Conservation (phyloP, 2,329 filamentous ascomycete genomes). For the Tolypocladium cylindrosporum region DNA sequence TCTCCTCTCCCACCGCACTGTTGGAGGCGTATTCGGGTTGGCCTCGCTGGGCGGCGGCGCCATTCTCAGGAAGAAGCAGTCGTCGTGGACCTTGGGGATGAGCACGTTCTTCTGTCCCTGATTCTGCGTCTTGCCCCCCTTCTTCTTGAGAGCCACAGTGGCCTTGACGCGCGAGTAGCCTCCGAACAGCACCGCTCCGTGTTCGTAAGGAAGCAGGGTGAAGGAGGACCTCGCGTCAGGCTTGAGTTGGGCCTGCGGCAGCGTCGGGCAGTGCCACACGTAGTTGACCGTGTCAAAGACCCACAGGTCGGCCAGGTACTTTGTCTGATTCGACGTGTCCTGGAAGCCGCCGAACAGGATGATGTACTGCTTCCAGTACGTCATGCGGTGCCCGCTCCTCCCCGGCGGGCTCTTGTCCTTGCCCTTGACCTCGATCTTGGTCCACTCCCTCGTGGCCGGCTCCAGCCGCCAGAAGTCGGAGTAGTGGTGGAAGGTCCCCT, state of each 20-base stretch:
- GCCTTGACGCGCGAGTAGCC: constrained; percentile 89
- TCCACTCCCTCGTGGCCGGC: constrained; percentile 79
- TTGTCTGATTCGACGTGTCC: constrained; percentile 89
- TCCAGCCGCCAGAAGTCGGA: constrained; percentile 97
- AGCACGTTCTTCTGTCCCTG: constrained; percentile 61
- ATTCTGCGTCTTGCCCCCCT: constrained; percentile 43
- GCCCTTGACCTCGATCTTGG: constrained; percentile 69
- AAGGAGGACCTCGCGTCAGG: constrained; percentile 89
- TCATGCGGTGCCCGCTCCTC: constrained; percentile 89
- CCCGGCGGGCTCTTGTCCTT: constrained; percentile 73
- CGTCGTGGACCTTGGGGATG: constrained; percentile 84
- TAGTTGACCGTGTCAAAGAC: constrained; percentile 87
- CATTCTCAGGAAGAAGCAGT: constrained; percentile 87
- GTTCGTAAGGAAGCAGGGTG: constrained; percentile 81
- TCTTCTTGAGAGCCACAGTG: constrained; percentile 51
- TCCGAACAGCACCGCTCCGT: constrained; percentile 81
- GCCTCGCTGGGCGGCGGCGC: constrained; percentile 61
- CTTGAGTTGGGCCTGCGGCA: constrained; percentile 72
- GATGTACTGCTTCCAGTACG: constrained; percentile 94
- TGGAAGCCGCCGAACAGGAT: constrained; percentile 95
- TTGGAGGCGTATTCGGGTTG: constrained; percentile 53
- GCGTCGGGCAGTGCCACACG: constrained; percentile 67
- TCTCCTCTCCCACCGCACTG: constrained; percentile 80
- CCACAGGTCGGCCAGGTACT: constrained; percentile 90
- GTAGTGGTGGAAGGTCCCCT: constrained; percentile 98